Evolutionary conservation across 2,329 filamentous ascomycete species (phyloP).

Genomic region (Claviceps cyperi): DNA sequence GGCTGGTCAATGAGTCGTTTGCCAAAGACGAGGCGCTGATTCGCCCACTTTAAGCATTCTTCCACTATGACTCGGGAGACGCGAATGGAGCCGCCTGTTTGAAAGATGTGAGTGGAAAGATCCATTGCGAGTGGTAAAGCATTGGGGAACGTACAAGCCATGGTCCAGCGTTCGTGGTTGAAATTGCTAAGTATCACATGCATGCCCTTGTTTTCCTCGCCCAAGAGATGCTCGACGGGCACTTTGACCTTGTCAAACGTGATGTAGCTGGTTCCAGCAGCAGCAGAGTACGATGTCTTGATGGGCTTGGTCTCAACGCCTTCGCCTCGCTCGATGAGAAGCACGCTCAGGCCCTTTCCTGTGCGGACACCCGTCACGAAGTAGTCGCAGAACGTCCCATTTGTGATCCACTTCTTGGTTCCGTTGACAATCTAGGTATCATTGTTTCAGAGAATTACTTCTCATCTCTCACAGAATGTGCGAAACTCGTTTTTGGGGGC

Average conservation of each 20-base stretch:
- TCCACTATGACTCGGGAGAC: conserved; percentile 57
- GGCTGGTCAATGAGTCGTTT: conserved; percentile 74
- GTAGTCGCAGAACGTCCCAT: conserved; percentile 68
- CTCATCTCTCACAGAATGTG: too few species aligned
- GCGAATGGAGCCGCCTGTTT: conserved; percentile 41
- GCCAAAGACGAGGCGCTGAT: conserved; percentile 72
- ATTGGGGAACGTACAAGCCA: conserved; percentile 40
- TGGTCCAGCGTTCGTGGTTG: conserved; percentile 74
- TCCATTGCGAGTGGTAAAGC: neutral
- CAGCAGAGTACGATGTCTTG: conserved; percentile 68
- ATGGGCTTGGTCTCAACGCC: conserved; percentile 64
- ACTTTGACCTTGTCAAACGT: conserved; percentile 82
- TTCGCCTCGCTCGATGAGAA: conserved; percentile 60
- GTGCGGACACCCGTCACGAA: conserved; percentile 72
- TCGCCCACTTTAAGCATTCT: conserved; percentile 77
- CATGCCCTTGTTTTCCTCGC: conserved; percentile 75
- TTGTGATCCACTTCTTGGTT: conserved; percentile 78
- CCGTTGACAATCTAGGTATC: conserved; percentile 44
- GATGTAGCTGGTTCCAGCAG: conserved; percentile 66
- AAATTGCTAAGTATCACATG: conserved; percentile 76
- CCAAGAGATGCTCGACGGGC: conserved; percentile 61
- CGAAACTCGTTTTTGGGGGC: neutral
- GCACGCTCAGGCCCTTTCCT: conserved; percentile 62
- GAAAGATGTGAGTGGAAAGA: neutral
- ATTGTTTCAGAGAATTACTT: neutral